A percentile compares a stretch with the other conserved stretches of the same genome.
Evolutionary conservation across 129 eudicot species (phyloP).

Genomic region (Silybum marianum): DNA sequence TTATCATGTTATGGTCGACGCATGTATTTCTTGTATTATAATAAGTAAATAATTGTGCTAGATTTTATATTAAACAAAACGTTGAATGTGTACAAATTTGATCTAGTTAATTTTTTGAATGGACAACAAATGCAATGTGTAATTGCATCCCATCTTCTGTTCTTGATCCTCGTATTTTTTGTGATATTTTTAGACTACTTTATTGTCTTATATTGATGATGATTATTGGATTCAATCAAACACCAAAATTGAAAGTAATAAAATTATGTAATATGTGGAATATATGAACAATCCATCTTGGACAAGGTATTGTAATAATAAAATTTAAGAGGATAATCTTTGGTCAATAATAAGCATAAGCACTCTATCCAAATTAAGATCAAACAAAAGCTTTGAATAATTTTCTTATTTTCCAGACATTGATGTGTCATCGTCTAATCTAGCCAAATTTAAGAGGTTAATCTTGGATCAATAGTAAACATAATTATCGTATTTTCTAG

Average conservation of each 20-base stretch:
- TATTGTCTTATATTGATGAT: not conserved
- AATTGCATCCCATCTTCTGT: not conserved
- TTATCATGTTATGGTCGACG: not conserved
- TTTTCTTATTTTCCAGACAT: not conserved
- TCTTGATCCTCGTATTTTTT: not conserved
- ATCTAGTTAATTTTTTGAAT: not conserved
- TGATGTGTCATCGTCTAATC: not conserved
- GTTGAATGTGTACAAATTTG: not conserved
- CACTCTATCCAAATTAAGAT: not conserved
- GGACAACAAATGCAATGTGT: slow-evolving; percentile 7
- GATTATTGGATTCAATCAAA: not conserved
- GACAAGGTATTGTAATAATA: not conserved
- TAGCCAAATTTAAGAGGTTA: not conserved
- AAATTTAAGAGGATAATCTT: slow-evolving; percentile 2
- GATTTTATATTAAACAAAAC: not conserved
- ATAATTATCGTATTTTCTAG: not conserved
- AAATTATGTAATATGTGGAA: not conserved
- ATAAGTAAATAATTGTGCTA: not conserved
- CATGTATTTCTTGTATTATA: not conserved
- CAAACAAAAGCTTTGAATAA: not conserved
- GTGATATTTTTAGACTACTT: not conserved
- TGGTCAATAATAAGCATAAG: slow-evolving; percentile 19
- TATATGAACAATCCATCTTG: not conserved
- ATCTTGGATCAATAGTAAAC: not conserved
- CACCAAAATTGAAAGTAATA: not conserved